Conservation (phyloP, 2,329 filamentous ascomycete species). For the Teratosphaeria pseudoeucalypti region DNA sequence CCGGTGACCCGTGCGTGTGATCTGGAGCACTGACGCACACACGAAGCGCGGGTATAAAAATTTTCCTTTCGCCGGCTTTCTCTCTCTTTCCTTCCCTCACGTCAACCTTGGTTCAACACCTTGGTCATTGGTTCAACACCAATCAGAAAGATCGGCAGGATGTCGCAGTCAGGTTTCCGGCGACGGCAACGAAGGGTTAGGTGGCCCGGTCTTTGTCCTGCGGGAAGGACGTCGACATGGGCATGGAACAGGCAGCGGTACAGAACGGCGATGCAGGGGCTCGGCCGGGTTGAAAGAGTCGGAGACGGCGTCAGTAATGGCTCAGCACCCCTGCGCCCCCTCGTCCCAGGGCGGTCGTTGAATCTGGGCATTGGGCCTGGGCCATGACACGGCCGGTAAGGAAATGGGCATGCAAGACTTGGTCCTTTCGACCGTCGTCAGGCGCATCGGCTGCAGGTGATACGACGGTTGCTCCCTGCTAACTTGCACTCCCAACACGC, state of each 20-base stretch:
- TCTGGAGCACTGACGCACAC: neutral
- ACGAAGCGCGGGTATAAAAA: neutral
- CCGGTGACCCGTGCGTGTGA: neutral
- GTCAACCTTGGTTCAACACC: neutral
- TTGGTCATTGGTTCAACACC: neutral
- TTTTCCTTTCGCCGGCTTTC: neutral
- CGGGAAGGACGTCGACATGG: neutral
- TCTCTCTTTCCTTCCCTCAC: neutral
- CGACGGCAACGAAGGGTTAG: neutral
- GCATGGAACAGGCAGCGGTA: neutral
- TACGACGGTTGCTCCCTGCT: neutral
- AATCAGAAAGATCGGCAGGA: neutral
- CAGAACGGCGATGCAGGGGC: neutral
- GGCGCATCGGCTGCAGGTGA: neutral
- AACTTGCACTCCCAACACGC: neutral
- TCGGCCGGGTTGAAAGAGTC: neutral
- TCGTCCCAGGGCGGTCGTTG: neutral
- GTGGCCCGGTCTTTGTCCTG: neutral
- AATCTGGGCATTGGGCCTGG: neutral
- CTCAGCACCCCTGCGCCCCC: neutral
- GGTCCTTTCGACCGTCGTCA: neutral
- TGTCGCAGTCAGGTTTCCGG: neutral
- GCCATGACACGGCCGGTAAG: neutral
- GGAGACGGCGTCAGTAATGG: neutral
- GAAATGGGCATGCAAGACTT: neutral